Evolutionary conservation across 352 stramenopile species (phyloP).

Genomic region (Globisporangium cystogenes): DNA sequence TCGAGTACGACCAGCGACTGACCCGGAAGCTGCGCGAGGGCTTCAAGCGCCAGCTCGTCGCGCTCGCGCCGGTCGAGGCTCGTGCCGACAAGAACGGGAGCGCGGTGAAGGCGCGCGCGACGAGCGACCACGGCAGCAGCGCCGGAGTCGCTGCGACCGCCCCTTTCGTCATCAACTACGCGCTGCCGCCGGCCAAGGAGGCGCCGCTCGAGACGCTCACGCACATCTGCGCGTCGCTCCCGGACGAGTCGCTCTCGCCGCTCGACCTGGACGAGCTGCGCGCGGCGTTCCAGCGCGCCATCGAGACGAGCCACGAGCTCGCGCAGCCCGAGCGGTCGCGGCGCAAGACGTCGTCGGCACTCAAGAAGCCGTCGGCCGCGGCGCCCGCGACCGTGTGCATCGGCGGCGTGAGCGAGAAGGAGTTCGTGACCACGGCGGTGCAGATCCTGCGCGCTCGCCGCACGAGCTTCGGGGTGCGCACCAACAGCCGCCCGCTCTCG

Average conservation of each 20-base stretch:
- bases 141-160: background rate
- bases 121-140: background rate
- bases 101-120: background rate
- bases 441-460: slow-evolving; percentile 40
- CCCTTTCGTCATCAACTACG: background rate
- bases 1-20: slow-evolving; percentile 37
- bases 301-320: slow-evolving; percentile 30
- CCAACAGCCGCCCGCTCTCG: slow-evolving; percentile 29
- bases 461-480: slow-evolving; percentile 39
- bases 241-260: slow-evolving; percentile 31
- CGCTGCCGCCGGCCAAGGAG: background rate
- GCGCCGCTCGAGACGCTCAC: slow-evolving; percentile 29
- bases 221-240: slow-evolving; percentile 26
- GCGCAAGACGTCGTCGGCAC: slow-evolving; percentile 1
- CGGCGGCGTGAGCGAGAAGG: slow-evolving; percentile 49
- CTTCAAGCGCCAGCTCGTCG: slow-evolving; percentile 33
- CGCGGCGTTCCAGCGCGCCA: slow-evolving; percentile 21
- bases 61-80: slow-evolving; percentile 20
- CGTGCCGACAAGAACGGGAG: background rate
- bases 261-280: slow-evolving; percentile 40
- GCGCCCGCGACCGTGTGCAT: slow-evolving; percentile 12
- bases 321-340: background rate
- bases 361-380: slow-evolving; percentile 7
- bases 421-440: slow-evolving; percentile 53
- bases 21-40: slow-evolving; percentile 36